Base-by-base conservation (phyloP, 2,329 filamentous ascomycete species). In the Diaporthe helianthi region DNA sequence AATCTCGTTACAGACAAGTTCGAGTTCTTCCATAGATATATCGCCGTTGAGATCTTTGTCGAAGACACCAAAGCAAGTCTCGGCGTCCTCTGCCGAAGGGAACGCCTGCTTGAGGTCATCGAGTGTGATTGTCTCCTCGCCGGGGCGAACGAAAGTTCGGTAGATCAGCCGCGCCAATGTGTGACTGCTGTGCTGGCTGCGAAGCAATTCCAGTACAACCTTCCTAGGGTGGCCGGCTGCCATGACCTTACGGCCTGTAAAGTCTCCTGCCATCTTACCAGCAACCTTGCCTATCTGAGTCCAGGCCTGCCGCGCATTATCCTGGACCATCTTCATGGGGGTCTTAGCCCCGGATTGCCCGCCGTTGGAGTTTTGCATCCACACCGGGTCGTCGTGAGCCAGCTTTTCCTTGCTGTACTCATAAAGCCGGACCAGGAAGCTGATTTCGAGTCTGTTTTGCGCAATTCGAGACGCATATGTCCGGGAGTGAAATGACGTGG, bases 31-130 rank as follows among this genome's bases (percentile, higher is more conserved):
- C 88, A 97, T 94, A 0, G 93, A 97, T 61, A 98, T 97, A 76
- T 98, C 95, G 4, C 94, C 95, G 73, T 98, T 98, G 83, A 98
- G 89, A 75, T 98, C 95, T 77, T 96, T 97, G 81, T 98, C 95
- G 74, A 98, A 98, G 84, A 98, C 94, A 74, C 86, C 85, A 76
- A 98, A 98, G 0, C 94, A 94, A 3, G 92, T 92, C 66, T 96
- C 92, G 0, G 94, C 93, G 77, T 98, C 95, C 17, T 98, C 94
- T 22, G 91, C 86, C 29, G 90, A 92, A 12, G 91, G 87, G 74
- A 97, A 98, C 0, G 93, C 94, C 13, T 86, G 83, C 71, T 89
- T 90, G 66, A 98, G 80, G 75, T 98, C 94, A 10, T 94, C 93
- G 0, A 90, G 85, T 24, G 89, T 86, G 6, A 98, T 90, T 0